phyloP scores from a whole-genome alignment of 148 eudicot genomes.

The Silene uniflora region DNA sequence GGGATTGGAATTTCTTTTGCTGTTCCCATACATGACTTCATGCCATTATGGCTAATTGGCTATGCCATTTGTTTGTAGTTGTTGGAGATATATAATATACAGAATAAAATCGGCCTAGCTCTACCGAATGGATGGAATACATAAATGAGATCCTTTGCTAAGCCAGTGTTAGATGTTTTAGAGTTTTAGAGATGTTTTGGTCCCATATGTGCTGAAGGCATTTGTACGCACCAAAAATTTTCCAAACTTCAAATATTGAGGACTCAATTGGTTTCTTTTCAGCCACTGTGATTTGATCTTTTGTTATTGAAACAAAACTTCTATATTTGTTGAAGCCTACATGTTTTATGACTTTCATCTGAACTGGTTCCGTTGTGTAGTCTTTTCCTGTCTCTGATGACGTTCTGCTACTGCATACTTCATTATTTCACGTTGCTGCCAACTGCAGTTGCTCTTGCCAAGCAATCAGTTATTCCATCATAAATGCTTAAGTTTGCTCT shows the following conservation, averaged over 20 bases:
- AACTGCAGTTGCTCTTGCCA: neutral
- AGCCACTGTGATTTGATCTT: neutral
- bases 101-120: too few relatives aligned
- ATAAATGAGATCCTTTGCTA: neutral
- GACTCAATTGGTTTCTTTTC: neutral
- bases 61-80: neutral
- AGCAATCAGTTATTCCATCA: neutral
- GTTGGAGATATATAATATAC: too few relatives aligned
- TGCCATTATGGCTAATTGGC: neutral
- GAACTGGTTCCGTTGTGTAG: neutral
- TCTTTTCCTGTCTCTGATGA: neutral
- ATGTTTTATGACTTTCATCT: neutral
- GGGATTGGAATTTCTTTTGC: too few relatives aligned
- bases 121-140: neutral
- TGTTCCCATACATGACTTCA: neutral
- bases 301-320: neutral
- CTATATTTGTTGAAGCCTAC: neutral
- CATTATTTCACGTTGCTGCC: neutral
- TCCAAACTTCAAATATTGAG: neutral
- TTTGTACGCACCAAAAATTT: neutral
- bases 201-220: neutral
- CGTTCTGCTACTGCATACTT: neutral
- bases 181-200: neutral
- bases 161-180: neutral
- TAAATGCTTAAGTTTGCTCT: neutral